Evolutionary conservation across 306 rosid species (phyloP), one percentile per base, ranked within the genome.

Genomic region (Acacia confusa): DNA sequence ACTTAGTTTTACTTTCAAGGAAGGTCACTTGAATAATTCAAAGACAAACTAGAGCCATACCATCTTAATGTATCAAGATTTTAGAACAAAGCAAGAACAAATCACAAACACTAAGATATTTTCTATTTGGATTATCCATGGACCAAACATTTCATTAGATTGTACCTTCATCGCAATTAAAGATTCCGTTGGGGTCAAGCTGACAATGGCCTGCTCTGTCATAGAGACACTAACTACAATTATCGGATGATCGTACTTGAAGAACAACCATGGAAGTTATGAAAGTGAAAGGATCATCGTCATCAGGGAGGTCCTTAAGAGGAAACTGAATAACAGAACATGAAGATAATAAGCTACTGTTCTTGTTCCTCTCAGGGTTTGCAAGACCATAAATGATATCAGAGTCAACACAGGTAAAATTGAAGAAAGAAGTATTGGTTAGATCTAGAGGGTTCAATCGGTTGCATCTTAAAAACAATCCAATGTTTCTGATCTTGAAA

Each of bases 301-400:
- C 2, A 17, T 57, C 82, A 40, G 86, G 48, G 11, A 75, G 8
- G 34, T 84, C 88, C 43, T 65, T 81, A 58, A 11, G 15, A 7
- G 90, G 94, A 75, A 88, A 86, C 9, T 4, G 11, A 38, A 77
- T 58, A n/a, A 10, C 47, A 8, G 89, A 71, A 74, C 94, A 86
- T n/a, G 89, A 71, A 74, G 92, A 36, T 47, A 65, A 75, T 58
- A 22, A 43, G 22, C 55, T 70, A 11, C 13, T n/a, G 12, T 22
- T 70, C 11, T 43, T 34, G 24, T 24, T 41, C 24, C 27, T 40
- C 9, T 11, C 25, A 22, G 5, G 19, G 9, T 2, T 22, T 20
- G 55, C 2, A 43, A 22, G 5, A 28, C 30, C 20, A 69, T 69
- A 43, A 48, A 70, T 57, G 64, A 57, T 43, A 43, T 70, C 34